Evolutionary conservation across 2,329 filamentous ascomycete species (phyloP).

Genomic region (Talaromyces sp.): DNA sequence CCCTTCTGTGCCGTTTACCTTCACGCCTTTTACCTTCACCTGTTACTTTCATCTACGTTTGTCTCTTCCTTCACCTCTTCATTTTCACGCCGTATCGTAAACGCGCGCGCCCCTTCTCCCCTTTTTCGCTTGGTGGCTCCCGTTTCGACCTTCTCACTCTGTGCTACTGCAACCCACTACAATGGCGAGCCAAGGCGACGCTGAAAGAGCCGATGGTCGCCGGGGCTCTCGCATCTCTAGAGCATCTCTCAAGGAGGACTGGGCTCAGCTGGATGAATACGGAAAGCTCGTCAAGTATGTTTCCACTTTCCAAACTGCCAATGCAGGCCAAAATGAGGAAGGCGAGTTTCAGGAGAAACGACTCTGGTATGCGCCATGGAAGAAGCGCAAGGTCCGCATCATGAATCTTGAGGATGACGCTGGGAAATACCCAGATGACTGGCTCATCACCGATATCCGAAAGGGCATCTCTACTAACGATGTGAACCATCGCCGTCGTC

Average conservation of each 20-base stretch:
- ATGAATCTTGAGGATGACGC: slow-evolving; percentile 27
- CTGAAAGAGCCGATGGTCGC: slow-evolving; percentile 22
- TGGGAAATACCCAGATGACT: slow-evolving; percentile 62
- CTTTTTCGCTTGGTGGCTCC: background rate
- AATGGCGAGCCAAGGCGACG: slow-evolving; percentile 28
- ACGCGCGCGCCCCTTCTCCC: background rate
- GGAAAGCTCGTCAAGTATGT: slow-evolving; percentile 69
- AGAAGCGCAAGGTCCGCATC: slow-evolving; percentile 38
- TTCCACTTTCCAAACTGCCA: slow-evolving; percentile 63
- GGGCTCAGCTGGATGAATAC: slow-evolving; percentile 60
- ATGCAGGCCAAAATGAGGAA: slow-evolving; percentile 45
- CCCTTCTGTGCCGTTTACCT: background rate
- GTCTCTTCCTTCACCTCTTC: slow-evolving; percentile 1
- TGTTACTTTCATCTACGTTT: background rate
- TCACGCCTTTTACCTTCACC: background rate
- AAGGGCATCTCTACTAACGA: slow-evolving; percentile 63
- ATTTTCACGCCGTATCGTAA: background rate
- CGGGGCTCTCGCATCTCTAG: slow-evolving; percentile 41
- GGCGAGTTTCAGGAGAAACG: slow-evolving; percentile 52
- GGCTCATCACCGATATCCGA: slow-evolving; percentile 69
- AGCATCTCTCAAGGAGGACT: slow-evolving; percentile 38
- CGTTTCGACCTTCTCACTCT: background rate
- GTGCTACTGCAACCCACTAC: background rate
- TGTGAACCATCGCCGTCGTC: slow-evolving; percentile 64
- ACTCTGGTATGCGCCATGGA: slow-evolving; percentile 64